phyloP scores from a whole-genome alignment of 805 yeast species.

The Wickerhamomyces canadensis region DNA sequence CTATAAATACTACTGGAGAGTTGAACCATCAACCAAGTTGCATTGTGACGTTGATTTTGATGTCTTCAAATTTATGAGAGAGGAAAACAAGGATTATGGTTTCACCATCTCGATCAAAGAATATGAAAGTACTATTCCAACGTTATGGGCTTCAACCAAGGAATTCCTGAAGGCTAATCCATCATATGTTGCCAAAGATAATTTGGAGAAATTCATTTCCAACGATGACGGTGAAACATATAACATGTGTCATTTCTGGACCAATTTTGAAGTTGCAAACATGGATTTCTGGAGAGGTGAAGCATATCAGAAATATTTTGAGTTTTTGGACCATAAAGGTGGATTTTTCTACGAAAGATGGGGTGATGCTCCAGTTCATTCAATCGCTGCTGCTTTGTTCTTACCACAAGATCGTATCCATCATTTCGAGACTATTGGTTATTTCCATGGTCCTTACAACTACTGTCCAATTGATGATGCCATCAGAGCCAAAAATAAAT shows the following conservation, averaged over 20 bases:
- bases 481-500: constrained; percentile 53
- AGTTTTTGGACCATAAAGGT: constrained; percentile 70
- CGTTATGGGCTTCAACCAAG: constrained; percentile 70
- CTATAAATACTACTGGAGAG: constrained; percentile 94
- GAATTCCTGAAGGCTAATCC: constrained; percentile 57
- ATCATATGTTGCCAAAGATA: constrained; percentile 50
- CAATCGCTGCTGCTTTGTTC: constrained; percentile 79
- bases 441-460: constrained; percentile 75
- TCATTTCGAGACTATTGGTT: constrained; percentile 81
- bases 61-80: constrained; percentile 76
- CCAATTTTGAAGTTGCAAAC: constrained; percentile 79
- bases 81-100: constrained; percentile 66
- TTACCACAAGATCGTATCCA: constrained; percentile 66
- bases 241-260: constrained; percentile 87
- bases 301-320: constrained; percentile 67
- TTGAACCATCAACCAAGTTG: constrained; percentile 79
- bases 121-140: constrained; percentile 63
- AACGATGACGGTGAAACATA: constrained; percentile 67
- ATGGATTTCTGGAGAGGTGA: constrained; percentile 70
- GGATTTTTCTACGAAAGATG: constrained; percentile 93
- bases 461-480: constrained; percentile 70
- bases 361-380: constrained; percentile 95
- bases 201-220: constrained; percentile 64
- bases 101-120: constrained; percentile 79
- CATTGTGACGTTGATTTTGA: constrained; percentile 82